Evolutionary conservation across 2,329 filamentous ascomycete genomes (phyloP).

Genomic region (Colletotrichum theobromicola): DNA sequence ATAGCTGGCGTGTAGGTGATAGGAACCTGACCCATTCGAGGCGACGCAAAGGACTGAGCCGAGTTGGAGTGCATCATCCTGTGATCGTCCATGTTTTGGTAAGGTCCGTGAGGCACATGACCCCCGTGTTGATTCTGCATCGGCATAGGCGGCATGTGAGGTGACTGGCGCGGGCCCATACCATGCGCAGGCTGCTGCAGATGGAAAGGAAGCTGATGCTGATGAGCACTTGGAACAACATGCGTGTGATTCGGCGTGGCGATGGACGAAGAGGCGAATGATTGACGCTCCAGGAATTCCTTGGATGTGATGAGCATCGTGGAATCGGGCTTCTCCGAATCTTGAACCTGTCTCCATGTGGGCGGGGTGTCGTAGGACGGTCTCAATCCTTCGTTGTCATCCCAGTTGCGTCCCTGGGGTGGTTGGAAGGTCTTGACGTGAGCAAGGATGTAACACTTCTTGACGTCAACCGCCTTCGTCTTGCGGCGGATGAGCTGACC

Average conservation of each 20-base stretch:
- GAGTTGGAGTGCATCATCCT: constrained; percentile 89
- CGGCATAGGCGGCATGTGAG: constrained; percentile 79
- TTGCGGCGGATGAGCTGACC: constrained; percentile 71
- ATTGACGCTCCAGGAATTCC: constrained; percentile 77
- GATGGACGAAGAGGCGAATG: constrained; percentile 60
- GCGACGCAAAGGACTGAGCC: constrained; percentile 84
- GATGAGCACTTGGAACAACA: constrained; percentile 76
- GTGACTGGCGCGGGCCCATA: constrained; percentile 71
- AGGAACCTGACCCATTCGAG: constrained; percentile 73
- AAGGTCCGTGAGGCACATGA: constrained; percentile 68
- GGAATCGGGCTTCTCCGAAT: constrained; percentile 70
- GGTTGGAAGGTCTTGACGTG: constrained; percentile 60
- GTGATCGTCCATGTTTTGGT: constrained; percentile 80
- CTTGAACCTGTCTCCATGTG: constrained; percentile 78
- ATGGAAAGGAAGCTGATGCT: constrained; percentile 84
- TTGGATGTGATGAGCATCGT: constrained; percentile 73
- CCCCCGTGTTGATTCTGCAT: constrained; percentile 73
- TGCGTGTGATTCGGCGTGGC: constrained; percentile 74
- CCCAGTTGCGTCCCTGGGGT: constrained; percentile 64
- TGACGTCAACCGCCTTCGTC: constrained; percentile 72
- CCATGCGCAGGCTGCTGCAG: constrained; percentile 76
- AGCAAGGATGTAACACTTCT: constrained; percentile 65
- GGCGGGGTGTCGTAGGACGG: constrained; percentile 84
- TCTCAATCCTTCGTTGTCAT: constrained; percentile 81
- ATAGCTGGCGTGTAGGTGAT: constrained; percentile 74